Base-by-base conservation (phyloP, 371 early-diverging fungal species). In the Mucor mucedo region DNA sequence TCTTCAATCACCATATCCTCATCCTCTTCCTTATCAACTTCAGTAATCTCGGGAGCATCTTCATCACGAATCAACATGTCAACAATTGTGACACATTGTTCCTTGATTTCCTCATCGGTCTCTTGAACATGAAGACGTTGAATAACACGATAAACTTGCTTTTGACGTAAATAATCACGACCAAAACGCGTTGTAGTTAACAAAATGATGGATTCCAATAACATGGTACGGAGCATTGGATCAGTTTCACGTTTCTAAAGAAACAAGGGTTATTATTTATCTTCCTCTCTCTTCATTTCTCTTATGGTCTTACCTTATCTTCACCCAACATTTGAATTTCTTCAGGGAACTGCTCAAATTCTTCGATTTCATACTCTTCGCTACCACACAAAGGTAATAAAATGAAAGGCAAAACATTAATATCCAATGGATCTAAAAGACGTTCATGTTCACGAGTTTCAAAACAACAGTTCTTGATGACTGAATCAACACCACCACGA, bases 331-430 rank as follows among this genome's bases (percentile, higher is more conserved):
- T 74, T 72, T 95, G 96, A 41, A 95, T 87, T 70, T 95, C 95
- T 56, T 94, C 94, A 0, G 96, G 97, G 85, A 97, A 93, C 40
- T 87, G 87, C 48, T 95, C 96, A 87, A 93, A 93, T 62, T 97
- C 96, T 58, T 93, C 96, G 44, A 90, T 82, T 61, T 89, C 90
- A 64, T 91, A 95, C 61, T 97, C 96, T 66, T 96, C 96, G 5
- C 91, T 92, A 21, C 97, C 98, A 63, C 92, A 91, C 33, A 97
- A 83, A 16, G 98, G 98, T 41, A 96, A 79, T 39, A 97, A 72
- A 32, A 97, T 86, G 55, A 93, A 93, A 2, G 95, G 93, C 14
- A 95, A 75, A 33, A 94, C 75, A 62, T 95, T 93, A 57, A 93
- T 82, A 41, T 89, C 87, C 35, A 83, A 68, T 40, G 83, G 84